These are phyloP conservation scores for Epicoccum nigrum DNA, from an alignment of 2,329 filamentous ascomycete species.

Conservation along the genomic window DNA sequence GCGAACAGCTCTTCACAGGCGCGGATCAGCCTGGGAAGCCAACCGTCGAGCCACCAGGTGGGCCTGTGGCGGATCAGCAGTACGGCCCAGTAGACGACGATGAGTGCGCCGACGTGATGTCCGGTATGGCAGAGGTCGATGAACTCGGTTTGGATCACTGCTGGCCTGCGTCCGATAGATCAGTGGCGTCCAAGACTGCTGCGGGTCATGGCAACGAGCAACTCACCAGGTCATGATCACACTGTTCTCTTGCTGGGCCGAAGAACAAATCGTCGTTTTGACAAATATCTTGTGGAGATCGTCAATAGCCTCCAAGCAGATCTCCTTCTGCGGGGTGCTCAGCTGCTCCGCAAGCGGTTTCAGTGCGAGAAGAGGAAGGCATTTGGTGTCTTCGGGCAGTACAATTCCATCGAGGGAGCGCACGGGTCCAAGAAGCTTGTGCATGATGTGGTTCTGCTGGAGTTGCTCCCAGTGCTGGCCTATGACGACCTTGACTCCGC, in stretches of 20 bases:
- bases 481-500: constrained; percentile 35
- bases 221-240: constrained; percentile 16
- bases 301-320: constrained; percentile 31
- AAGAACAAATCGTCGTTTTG: constrained; percentile 4
- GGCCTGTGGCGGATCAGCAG: constrained; percentile 24
- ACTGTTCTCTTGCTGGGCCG: constrained; percentile 1
- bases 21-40: constrained; percentile 32
- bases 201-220: too few relatives aligned
- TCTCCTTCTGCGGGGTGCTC: constrained; percentile 24
- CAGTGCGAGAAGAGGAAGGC: constrained; percentile 3
- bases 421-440: background rate
- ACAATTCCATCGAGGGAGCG: background rate
- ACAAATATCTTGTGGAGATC: constrained; percentile 27
- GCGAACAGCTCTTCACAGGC: constrained; percentile 31
- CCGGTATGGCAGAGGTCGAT: constrained; percentile 16
- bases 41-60: constrained; percentile 36
- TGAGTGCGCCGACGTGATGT: constrained; percentile 35
- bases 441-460: background rate
- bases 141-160: constrained; percentile 1
- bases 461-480: constrained; percentile 26
- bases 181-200: background rate
- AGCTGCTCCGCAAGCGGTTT: constrained; percentile 11
- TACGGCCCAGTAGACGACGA: constrained; percentile 36
- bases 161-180: background rate
- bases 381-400: constrained; percentile 5